Evolutionary conservation across 106 monocot species (phyloP), one percentile per base, ranked within the genome.

Genomic region (Phalaenopsis equestris): DNA sequence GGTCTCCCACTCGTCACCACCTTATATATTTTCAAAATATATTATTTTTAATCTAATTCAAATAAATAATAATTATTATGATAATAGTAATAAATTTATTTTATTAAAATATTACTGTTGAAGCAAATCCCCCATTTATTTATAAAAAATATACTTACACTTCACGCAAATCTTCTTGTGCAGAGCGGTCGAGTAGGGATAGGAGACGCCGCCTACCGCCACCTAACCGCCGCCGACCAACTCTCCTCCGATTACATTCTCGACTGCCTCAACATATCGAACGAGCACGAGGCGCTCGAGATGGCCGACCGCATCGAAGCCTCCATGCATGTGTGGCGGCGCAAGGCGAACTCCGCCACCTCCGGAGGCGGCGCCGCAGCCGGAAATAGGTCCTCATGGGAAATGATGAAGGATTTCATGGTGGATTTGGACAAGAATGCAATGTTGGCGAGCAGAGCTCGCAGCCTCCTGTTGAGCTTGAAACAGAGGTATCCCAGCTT

Each of bases 241-340:
- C 93, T 93, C 85, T 96, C 87, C 12, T 83, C 96, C 5, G 96
- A 93, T 3, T 84, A 87, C 42, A 83, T 91, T 56, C 89, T 93
- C 17, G 85, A 93, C 56, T 79, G 83, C 67, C 87, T 96, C 4
- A 82, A 90, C 14, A 80, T 96, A 73, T 79, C 86, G 19, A 87
- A 90, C 6, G 96, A 96, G 75, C 91, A 96, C 65, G 91, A 96
- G 17, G 96, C 96, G 24, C 85, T 90, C 8, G 93, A 91, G 75
- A 76, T 88, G 42, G 91, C 96, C 7, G 96, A 96, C 61, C 74
- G 81, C 2, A 82, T 92, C 43, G 95, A 95, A 79, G 90, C 92
- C 1, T 85, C 95, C 1, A 89, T 96, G 89, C 82, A 88, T 30
- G 86, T 96, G 11, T 96, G 95, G 95, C 72, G 85, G 21, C 86